Evolutionary conservation across 257 asterid genomes (phyloP).

Genomic region (Lithospermum erythrorhizon): DNA sequence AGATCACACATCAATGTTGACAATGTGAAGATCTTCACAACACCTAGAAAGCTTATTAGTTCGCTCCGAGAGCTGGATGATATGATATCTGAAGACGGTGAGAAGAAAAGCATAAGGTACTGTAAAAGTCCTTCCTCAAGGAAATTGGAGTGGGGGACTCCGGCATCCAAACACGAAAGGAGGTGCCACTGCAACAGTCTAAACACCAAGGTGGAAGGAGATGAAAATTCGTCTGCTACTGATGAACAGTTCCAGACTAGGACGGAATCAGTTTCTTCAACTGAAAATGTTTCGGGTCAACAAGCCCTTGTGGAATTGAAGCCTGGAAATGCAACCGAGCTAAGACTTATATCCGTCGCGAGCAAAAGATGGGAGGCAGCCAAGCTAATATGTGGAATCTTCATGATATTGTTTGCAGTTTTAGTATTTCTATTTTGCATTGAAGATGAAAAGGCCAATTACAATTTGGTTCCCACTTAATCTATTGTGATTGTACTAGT

Average conservation of each 20-base stretch:
- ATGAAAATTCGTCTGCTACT: slow-evolving; percentile 17
- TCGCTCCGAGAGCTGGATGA: slow-evolving; percentile 71
- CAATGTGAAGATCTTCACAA: slow-evolving; percentile 61
- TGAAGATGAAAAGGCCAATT: slow-evolving; percentile 27
- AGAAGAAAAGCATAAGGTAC: slow-evolving; percentile 29
- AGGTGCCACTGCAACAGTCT: slow-evolving; percentile 17
- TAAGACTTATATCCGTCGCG: neutral
- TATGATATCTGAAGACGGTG: slow-evolving; percentile 23
- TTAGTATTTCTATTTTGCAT: slow-evolving; percentile 21
- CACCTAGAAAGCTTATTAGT: slow-evolving; percentile 77
- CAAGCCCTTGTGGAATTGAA: slow-evolving; percentile 16
- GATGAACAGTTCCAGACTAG: slow-evolving; percentile 25
- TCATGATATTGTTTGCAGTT: slow-evolving; percentile 15
- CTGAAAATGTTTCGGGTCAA: slow-evolving; percentile 31
- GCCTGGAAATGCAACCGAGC: slow-evolving; percentile 14
- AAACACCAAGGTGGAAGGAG: slow-evolving; percentile 12
- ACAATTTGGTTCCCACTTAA: slow-evolving; percentile 65
- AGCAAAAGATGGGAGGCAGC: slow-evolving; percentile 7
- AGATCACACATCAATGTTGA: slow-evolving; percentile 34
- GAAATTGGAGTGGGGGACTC: slow-evolving; percentile 24
- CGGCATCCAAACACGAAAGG: slow-evolving; percentile 24
- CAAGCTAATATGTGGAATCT: slow-evolving; percentile 12
- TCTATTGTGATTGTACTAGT: neutral
- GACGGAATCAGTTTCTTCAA: slow-evolving; percentile 62
- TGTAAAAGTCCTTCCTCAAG: slow-evolving; percentile 31